Evolutionary conservation across 768 basidiomycete genomes (phyloP), one percentile per base, ranked within the genome.

Genomic region (Termitomyces sp.): DNA sequence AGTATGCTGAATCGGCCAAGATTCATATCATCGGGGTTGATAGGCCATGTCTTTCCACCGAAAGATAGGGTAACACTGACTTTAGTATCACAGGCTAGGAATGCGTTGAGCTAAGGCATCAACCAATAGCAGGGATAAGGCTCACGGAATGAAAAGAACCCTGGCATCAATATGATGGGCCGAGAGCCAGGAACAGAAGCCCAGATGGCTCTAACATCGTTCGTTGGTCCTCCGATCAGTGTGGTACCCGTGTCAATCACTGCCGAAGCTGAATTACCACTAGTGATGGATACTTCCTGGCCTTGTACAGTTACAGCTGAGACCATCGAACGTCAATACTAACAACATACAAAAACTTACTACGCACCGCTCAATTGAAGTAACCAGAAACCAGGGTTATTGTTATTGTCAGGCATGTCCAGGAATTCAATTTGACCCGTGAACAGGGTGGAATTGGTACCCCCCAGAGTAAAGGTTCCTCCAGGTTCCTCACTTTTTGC

Each of bases 231-330:
- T 24, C 90, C 95, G 57, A 99, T 90, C 56, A 98, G 81, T 2
- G 94, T 96, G 0, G 96, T 98, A 26, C 94, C 95, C 0, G 94
- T 97, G 67, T 98, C 96, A 58, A 98, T 97, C 9, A 94, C 94
- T 16, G 88, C 80, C 10, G 86, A 67, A 0, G 84, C 74, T 0
- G 71, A 54, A 30, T 62, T 54, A 26, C 79, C 80, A 1, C 75
- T 70, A 1, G 80, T 57, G 13, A 88, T 65, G 0, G 67, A 50
- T 14, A 89, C 68, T 0, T 68, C 56, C 0, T 77, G 71, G 2
- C 85, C 84, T 60, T 86, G 78, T 5, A 91, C 81, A 1, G 81
- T 86, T 4, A 92, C 56, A 24, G 66, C 89, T 90, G 62, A 8
- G n/a, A 60, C 6, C 22, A 40, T 40, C 36, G 36, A 16, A 52